phyloP scores from a whole-genome alignment of 176 grass and related monocot genomes.

The Puccinellia tenuiflora region DNA sequence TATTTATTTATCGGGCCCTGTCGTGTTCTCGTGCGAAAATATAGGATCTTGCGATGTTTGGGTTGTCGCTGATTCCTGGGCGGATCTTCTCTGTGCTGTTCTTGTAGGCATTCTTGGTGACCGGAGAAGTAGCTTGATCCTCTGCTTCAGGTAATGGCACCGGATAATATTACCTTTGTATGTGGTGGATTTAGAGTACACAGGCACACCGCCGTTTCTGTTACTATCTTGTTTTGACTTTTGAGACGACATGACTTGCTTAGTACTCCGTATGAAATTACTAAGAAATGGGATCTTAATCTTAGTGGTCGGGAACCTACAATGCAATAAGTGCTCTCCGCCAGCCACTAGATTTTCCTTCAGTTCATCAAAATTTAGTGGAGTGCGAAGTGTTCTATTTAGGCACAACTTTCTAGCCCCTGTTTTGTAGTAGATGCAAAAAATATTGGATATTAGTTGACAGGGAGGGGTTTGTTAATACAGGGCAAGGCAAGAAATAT shows the following conservation, averaged over 20 bases:
- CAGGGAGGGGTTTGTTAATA: not conserved
- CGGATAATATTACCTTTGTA: not conserved
- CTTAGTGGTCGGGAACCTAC: not conserved
- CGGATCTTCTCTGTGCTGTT: constrained; percentile 1
- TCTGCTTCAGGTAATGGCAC: not conserved
- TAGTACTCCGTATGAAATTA: too few species aligned
- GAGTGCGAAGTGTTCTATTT: not conserved
- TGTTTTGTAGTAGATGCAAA: too few species aligned
- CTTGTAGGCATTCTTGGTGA: constrained; percentile 8
- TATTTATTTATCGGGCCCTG: too few species aligned
- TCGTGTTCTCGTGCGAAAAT: constrained; percentile 7
- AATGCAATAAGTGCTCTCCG: not conserved
- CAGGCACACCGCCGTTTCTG: not conserved
- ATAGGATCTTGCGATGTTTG: constrained; percentile 11
- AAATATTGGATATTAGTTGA: not conserved
- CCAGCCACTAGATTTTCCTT: not conserved
- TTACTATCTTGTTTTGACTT: not conserved
- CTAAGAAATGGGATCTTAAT: not conserved
- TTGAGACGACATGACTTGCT: not conserved
- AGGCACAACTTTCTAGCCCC: not conserved
- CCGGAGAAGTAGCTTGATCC: not conserved
- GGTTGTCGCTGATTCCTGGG: not conserved
- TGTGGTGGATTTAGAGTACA: not conserved
- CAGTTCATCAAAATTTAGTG: not conserved
- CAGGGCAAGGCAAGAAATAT: not conserved